These are phyloP conservation scores for Paecilomyces variotii DNA, from an alignment of 2,329 filamentous ascomycete species.

Conservation along the genomic window DNA sequence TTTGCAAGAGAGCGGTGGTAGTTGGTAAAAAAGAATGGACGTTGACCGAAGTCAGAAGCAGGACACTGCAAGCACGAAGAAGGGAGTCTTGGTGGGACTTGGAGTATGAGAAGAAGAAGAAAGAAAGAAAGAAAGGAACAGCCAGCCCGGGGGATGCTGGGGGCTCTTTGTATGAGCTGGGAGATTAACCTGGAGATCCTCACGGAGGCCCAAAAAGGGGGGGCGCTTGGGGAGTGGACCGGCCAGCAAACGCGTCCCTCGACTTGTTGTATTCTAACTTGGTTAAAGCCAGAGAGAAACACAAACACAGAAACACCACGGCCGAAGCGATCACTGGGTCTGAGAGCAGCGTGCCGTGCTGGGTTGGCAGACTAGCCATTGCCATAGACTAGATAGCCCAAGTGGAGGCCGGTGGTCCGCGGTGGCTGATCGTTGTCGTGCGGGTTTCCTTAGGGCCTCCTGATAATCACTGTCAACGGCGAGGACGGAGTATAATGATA, in stretches of 20 bases:
- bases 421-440: background rate
- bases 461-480: background rate
- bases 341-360: background rate
- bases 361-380: background rate
- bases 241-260: background rate
- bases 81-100: conserved; percentile 19
- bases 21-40: conserved; percentile 34
- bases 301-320: no score
- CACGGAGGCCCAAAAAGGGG: conserved; percentile 1
- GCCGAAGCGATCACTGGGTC: background rate
- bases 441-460: background rate
- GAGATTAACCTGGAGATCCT: conserved; percentile 30
- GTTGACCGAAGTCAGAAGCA: conserved; percentile 36
- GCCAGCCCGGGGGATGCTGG: conserved; percentile 11
- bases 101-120: conserved; percentile 17
- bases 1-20: conserved; percentile 20
- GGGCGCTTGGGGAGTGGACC: conserved; percentile 5
- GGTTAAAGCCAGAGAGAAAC: no score
- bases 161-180: conserved; percentile 31
- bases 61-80: conserved; percentile 24
- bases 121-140: conserved; percentile 6
- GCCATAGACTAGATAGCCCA: background rate
- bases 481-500: no score
- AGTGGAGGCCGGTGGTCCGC: background rate
- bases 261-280: no score